A percentile compares a stretch with the other conserved stretches of the same genome.
Evolutionary conservation across 768 basidiomycete genomes (phyloP).

Genomic region (Pleurotus salmoneostramineus): DNA sequence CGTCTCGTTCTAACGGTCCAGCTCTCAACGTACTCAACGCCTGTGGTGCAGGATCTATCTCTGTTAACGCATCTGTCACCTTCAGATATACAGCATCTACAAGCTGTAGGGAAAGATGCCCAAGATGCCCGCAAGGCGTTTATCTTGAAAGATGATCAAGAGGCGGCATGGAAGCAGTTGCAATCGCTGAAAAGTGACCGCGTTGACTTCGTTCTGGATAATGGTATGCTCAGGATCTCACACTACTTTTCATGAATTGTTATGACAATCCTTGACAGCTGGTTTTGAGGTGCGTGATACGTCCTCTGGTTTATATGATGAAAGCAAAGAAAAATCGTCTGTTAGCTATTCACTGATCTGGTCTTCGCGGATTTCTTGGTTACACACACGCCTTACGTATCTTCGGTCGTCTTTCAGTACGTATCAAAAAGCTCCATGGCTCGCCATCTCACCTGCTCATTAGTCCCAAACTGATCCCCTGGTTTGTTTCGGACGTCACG

Average conservation of each 20-base stretch:
- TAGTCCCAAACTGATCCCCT: constrained; percentile 92
- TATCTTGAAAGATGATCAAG: constrained; percentile 84
- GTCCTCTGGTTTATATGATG: too few species aligned
- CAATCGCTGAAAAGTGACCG: constrained; percentile 48
- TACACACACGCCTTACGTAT: constrained; percentile 34
- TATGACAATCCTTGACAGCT: constrained; percentile 39
- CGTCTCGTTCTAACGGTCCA: not conserved
- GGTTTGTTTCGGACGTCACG: constrained; percentile 96
- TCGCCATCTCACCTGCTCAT: not conserved
- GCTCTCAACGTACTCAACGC: not conserved
- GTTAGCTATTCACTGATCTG: constrained; percentile 81
- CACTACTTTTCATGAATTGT: not conserved
- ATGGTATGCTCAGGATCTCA: constrained; percentile 45
- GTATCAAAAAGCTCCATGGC: constrained; percentile 18
- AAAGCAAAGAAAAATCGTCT: not conserved
- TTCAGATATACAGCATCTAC: constrained; percentile 78
- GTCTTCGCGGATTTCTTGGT: not conserved
- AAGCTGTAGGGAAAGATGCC: constrained; percentile 78
- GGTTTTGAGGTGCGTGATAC: constrained; percentile 73
- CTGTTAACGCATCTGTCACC: constrained; percentile 83
- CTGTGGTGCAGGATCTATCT: constrained; percentile 71
- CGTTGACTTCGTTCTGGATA: constrained; percentile 90
- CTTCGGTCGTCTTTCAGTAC: constrained; percentile 87
- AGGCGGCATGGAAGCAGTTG: constrained; percentile 69
- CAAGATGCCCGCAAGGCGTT: constrained; percentile 72